Percentiles rank a stretch among this genome's conserved stretches.
These are phyloP conservation scores for Chaetomidium leptoderma DNA, from an alignment of 495 filamentous ascomycete genomes.

Conservation along the genomic window DNA sequence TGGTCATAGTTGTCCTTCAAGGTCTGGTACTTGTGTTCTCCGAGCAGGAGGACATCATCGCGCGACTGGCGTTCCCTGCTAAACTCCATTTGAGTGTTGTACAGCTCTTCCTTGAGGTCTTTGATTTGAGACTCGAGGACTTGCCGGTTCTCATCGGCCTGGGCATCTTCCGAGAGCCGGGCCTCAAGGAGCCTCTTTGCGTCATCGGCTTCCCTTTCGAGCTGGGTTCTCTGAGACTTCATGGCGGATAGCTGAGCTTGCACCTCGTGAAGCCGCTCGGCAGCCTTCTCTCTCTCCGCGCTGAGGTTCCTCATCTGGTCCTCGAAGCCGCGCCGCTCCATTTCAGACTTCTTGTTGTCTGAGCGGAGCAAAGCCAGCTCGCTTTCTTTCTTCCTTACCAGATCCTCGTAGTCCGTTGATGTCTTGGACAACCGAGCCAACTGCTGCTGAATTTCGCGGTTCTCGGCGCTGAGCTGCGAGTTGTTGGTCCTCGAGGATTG, in stretches of 20 bases:
- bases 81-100: slow-evolving; percentile 79
- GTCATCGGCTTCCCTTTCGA: slow-evolving; percentile 85
- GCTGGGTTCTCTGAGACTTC: slow-evolving; percentile 72
- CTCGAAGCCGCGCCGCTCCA: slow-evolving; percentile 71
- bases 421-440: slow-evolving; percentile 83
- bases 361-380: slow-evolving; percentile 79
- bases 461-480: slow-evolving; percentile 73
- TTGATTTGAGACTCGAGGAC: slow-evolving; percentile 83
- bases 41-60: slow-evolving; percentile 88
- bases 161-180: slow-evolving; percentile 81
- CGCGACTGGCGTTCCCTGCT: slow-evolving; percentile 92
- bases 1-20: slow-evolving; percentile 79
- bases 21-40: slow-evolving; percentile 78
- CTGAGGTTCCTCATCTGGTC: slow-evolving; percentile 64
- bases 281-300: slow-evolving; percentile 74
- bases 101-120: slow-evolving; percentile 80
- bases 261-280: slow-evolving; percentile 71
- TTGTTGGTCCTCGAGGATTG: slow-evolving; percentile 65
- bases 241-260: slow-evolving; percentile 85
- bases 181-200: slow-evolving; percentile 81
- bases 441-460: slow-evolving; percentile 78
- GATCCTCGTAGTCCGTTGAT: slow-evolving; percentile 89
- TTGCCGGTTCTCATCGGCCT: slow-evolving; percentile 78
- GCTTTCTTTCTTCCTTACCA: slow-evolving; percentile 88
- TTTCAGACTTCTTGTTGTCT: slow-evolving; percentile 73